A percentile compares a stretch with the other conserved stretches of the same genome.
Conservation (phyloP, 2,329 filamentous ascomycete genomes). For the Salinomyces thailandicus region DNA sequence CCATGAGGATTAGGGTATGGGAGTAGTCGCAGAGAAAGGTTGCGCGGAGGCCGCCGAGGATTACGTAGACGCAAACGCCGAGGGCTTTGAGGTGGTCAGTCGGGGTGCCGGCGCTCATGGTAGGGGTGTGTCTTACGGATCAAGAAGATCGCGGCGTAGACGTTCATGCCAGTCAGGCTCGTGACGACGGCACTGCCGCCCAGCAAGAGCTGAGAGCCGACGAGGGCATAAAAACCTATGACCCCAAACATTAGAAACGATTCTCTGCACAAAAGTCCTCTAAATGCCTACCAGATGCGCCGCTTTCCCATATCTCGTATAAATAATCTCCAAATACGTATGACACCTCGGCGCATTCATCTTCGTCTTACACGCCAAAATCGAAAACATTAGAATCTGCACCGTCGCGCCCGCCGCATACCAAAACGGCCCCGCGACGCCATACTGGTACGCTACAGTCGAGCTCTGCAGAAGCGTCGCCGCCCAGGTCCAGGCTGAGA, state of each 20-base stretch:
- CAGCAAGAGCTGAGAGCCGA: constrained; percentile 32
- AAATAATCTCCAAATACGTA: constrained; percentile 2
- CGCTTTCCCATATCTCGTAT: constrained; percentile 18
- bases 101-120: neutral
- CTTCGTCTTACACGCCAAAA: neutral
- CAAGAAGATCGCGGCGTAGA: constrained; percentile 34
- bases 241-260: too few relatives aligned
- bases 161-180: constrained; percentile 32
- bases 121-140: constrained; percentile 20
- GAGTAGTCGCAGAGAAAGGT: constrained; percentile 32
- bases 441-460: constrained; percentile 25
- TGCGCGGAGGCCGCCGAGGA: constrained; percentile 30
- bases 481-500: constrained; percentile 85
- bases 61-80: constrained; percentile 29
- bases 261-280: too few relatives aligned
- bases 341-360: constrained; percentile 1
- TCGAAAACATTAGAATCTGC: constrained; percentile 1
- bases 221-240: too few relatives aligned
- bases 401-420: constrained; percentile 1
- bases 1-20: constrained; percentile 32
- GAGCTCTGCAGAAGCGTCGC: constrained; percentile 25
- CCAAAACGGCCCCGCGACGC: constrained; percentile 1
- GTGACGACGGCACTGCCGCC: constrained; percentile 37
- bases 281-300: constrained; percentile 28
- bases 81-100: constrained; percentile 9